Base-by-base conservation (phyloP, 2,329 filamentous ascomycete species). In the Hypoxylon rubiginosum region DNA sequence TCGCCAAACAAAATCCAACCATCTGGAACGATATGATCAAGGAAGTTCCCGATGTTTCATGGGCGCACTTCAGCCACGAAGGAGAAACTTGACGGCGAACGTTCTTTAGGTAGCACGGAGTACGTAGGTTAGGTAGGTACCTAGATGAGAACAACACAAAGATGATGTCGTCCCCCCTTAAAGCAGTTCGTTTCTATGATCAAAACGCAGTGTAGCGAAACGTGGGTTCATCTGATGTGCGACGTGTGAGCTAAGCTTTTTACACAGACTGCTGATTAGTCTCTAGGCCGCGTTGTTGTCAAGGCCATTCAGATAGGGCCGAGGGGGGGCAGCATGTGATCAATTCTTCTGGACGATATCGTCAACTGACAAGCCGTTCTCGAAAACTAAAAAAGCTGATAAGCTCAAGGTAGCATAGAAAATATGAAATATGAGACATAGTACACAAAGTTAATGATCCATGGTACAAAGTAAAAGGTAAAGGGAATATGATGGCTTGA, bases 351-450 rank as follows among this genome's bases (percentile, higher is more conserved):
- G 67, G 50, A 57, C 64, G 64, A 48, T 50, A 43, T n/a, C 24
- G 56, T 69, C 67, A 66, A 69, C 57, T 64, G 67, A 69, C 60
- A 55, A 58, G 36, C 39, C 34, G 10, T n/a, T 43, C 41, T 53
- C 52, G 15, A 15, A 36, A 36, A 13, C 11, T 36, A 26, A 41
- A 49, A 36, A 59, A 45, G 28, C 36, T 39, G 48, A 66, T 62
- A 58, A 66, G 39, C 24, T 49, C 6, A 15, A 9, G 17, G 45
- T 28, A 6, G 11, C 7, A 30, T 26, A 48, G 15, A 17, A 17
- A 48, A 48, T 24, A 48, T 26, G 24, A 49, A 15, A 30, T 11
- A 49, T 15, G 24, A 19, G 4, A 64, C 19, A 32, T 10, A 3
- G 4, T 11, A 17, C n/a, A n/a, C n/a, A n/a, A n/a, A n/a, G n/a